Evolutionary conservation across 345 rosid genomes (phyloP), one percentile per base, ranked within the genome.

Genomic region (Boechera divaricarpa): DNA sequence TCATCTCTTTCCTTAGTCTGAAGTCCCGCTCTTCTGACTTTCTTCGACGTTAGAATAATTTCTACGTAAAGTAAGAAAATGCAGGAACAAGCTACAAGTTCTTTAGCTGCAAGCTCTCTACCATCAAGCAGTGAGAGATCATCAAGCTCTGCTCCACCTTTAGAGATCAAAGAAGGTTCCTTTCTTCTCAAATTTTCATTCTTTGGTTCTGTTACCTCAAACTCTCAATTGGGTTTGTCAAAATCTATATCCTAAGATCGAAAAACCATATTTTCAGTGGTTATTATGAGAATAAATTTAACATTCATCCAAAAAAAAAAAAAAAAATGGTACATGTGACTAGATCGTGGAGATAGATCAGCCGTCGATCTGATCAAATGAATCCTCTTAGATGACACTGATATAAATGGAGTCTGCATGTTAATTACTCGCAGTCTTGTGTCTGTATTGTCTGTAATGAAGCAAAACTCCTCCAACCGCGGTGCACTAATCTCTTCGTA

Each of bases 121-220:
- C 91, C 86, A 9, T 91, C 94, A 29, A 91, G 98, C 76, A 90
- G 98, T 61, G 98, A 94, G 81, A 87, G 94, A 80, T 94, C 98
- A 57, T 90, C 97, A 10, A 87, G 98, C 80, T 89, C 98, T 10
- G 91, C 93, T 36, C 87, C 85, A 15, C 97, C 87, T 39, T 84
- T 81, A 51, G 94, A 90, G 79, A 81, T 86, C 82, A 94, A 87
- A 87, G 98, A 89, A 84, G 97, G 98, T 91, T 3, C 10, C 10
- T 47, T 18, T 48, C 5, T 10, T 10, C 15, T 32, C 56, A 48
- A 44, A 44, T 1, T 47, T 47, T 59, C 32, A 7, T 7, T 38
- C 29, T 28, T 28, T 28, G 29, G 29, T 28, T 28, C 29, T 28
- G 29, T 28, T 28, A 28, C 29, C 29, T 28, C 29, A 28, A 28